Evolutionary conservation across 495 filamentous ascomycete genomes (phyloP).

Genomic region (Hypomontagnella submonticulosa): DNA sequence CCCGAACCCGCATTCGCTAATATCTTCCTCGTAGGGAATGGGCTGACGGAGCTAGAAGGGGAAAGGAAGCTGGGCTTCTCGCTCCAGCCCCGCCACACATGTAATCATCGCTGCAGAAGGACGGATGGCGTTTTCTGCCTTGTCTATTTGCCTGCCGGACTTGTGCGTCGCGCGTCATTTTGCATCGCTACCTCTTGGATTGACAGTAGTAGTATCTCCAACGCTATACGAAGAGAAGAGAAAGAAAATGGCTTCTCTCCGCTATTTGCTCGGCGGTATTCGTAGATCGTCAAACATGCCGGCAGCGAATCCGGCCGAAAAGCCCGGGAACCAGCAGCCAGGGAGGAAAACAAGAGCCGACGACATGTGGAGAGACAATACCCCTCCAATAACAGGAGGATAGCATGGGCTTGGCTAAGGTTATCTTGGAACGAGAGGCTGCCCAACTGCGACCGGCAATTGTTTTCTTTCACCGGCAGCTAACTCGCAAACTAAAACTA

Average conservation of each 20-base stretch:
- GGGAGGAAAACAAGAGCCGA: constrained; percentile 46
- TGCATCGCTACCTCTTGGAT: constrained; percentile 7
- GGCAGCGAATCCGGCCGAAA: constrained; percentile 41
- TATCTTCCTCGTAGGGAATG: constrained; percentile 41
- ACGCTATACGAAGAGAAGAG: constrained; percentile 6
- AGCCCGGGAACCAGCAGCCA: constrained; percentile 34
- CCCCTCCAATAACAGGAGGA: constrained; percentile 37
- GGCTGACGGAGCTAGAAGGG: constrained; percentile 40
- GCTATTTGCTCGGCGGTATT: constrained; percentile 34
- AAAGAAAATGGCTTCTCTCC: background rate
- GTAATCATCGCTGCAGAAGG: constrained; percentile 36
- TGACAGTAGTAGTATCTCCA: constrained; percentile 1
- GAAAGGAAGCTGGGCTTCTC: constrained; percentile 36
- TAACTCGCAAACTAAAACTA: constrained; percentile 43
- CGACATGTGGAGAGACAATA: constrained; percentile 39
- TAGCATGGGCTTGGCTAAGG: constrained; percentile 36
- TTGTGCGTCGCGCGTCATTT: constrained; percentile 8
- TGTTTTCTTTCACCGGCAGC: constrained; percentile 45
- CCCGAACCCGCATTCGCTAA: constrained; percentile 43
- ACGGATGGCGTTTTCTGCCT: constrained; percentile 27
- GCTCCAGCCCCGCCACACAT: constrained; percentile 38
- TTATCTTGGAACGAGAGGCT: constrained; percentile 31
- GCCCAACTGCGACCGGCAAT: constrained; percentile 42
- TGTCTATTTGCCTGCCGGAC: constrained; percentile 7
- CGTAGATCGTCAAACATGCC: constrained; percentile 38